Evolutionary conservation across 441 rosid species (phyloP).

Genomic region (Eruca vesicaria): DNA sequence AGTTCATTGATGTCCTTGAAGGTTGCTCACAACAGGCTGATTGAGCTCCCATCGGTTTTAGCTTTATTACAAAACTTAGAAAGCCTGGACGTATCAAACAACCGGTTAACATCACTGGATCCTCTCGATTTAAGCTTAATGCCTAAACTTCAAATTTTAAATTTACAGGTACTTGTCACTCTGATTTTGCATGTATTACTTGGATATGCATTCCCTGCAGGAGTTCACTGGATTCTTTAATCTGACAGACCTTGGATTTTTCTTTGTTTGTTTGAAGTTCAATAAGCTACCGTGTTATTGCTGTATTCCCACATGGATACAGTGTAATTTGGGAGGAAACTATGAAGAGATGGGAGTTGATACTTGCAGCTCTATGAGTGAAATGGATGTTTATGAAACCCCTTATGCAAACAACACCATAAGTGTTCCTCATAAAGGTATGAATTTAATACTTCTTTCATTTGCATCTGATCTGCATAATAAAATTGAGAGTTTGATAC

Average conservation of each 20-base stretch:
- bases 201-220: neutral
- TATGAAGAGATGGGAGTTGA: constrained; percentile 50
- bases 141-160: constrained; percentile 66
- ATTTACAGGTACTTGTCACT: constrained; percentile 73
- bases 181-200: neutral
- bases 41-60: constrained; percentile 61
- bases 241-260: constrained; percentile 25
- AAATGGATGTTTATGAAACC: constrained; percentile 89
- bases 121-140: constrained; percentile 67
- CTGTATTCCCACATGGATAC: constrained; percentile 85
- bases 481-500: neutral
- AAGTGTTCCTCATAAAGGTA: constrained; percentile 53
- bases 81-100: constrained; percentile 80
- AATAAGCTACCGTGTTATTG: constrained; percentile 72
- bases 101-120: constrained; percentile 73
- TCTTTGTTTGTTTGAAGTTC: constrained; percentile 48
- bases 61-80: constrained; percentile 70
- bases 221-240: constrained; percentile 13
- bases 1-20: constrained; percentile 67
- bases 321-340: constrained; percentile 77
- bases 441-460: constrained; percentile 3
- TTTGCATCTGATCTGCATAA: neutral
- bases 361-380: constrained; percentile 57
- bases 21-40: constrained; percentile 82
- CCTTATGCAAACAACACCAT: constrained; percentile 36